These are phyloP conservation scores for Podospora tetraspora DNA, from an alignment of 495 filamentous ascomycete species.

Conservation along the genomic window DNA sequence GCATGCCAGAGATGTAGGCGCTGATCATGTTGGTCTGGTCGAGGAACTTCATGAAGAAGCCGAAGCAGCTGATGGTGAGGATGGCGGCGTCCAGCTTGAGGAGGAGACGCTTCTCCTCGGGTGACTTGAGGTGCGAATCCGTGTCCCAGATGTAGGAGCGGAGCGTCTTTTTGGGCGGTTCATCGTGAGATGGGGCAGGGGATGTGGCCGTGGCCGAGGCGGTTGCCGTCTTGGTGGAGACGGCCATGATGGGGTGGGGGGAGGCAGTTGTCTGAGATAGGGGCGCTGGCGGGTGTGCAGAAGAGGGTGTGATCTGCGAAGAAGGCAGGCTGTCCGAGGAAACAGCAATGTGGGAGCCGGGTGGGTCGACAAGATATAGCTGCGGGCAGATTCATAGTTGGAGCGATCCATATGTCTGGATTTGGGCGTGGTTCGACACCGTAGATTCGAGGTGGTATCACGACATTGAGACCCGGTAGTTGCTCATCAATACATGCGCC, in stretches of 20 bases:
- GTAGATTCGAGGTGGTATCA: conserved; percentile 1
- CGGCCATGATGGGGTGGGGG: background rate
- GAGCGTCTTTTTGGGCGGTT: conserved; percentile 2
- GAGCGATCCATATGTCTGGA: background rate
- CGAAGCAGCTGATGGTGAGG: conserved; percentile 34
- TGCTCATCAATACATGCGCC: conserved; percentile 3
- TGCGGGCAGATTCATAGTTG: background rate
- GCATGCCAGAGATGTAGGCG: conserved; percentile 34
- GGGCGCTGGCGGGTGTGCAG: background rate
- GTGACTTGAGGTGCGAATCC: conserved; percentile 15
- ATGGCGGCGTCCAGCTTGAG: conserved; percentile 30
- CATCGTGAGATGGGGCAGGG: background rate
- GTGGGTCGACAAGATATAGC: background rate
- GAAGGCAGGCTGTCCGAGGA: background rate
- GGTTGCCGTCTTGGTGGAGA: background rate
- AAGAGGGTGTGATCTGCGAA: background rate
- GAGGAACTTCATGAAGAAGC: conserved; percentile 35
- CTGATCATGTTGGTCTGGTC: conserved; percentile 34
- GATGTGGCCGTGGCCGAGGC: background rate
- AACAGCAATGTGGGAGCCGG: background rate
- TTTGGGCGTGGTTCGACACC: background rate
- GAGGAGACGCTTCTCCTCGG: conserved; percentile 17
- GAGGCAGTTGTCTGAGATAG: background rate
- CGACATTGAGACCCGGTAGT: conserved; percentile 7
- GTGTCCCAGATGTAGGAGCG: conserved; percentile 14